phyloP scores from a whole-genome alignment of 2,329 filamentous ascomycete genomes.

The Lasiodiplodia sp. region DNA sequence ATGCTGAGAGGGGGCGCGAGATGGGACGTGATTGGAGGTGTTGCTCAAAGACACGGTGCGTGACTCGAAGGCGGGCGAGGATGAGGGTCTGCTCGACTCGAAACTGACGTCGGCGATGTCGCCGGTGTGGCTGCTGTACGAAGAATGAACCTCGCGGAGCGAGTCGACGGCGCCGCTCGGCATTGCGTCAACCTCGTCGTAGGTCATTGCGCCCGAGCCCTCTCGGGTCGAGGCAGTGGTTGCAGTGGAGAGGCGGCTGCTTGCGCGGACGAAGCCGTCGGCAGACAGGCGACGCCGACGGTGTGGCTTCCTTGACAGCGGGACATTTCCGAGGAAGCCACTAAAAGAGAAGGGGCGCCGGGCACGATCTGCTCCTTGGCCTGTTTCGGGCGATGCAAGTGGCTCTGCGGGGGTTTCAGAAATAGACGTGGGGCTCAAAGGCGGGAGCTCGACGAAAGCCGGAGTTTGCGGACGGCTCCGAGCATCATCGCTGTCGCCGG shows the following conservation, averaged over 20 bases:
- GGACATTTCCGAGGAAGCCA: conserved; percentile 20
- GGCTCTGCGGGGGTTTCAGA: conserved; percentile 31
- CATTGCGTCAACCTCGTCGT: conserved; percentile 42
- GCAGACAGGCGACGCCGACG: conserved; percentile 29
- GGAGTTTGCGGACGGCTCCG: conserved; percentile 50
- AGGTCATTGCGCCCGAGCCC: conserved; percentile 41
- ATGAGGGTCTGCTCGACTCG: conserved; percentile 27
- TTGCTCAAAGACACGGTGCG: conserved; percentile 26
- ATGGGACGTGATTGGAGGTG: conserved; percentile 27
- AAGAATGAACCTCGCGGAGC: conserved; percentile 40
- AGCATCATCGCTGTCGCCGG: conserved; percentile 49
- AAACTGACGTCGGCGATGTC: conserved; percentile 27
- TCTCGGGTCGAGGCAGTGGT: conserved; percentile 15
- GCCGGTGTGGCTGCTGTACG: conserved; percentile 32
- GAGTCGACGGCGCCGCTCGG: conserved; percentile 41
- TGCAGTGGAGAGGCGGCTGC: conserved; percentile 45
- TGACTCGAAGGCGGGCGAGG: conserved; percentile 27
- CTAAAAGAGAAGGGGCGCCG: conserved; percentile 58
- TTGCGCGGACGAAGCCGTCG: conserved; percentile 40
- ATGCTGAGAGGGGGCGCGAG: conserved; percentile 22
- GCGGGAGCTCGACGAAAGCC: conserved; percentile 40
- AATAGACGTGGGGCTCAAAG: conserved; percentile 20
- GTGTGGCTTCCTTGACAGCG: conserved; percentile 16
- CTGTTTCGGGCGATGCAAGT: conserved; percentile 30
- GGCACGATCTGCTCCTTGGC: conserved; percentile 42